Evolutionary conservation across 495 filamentous ascomycete genomes (phyloP), one percentile per base, ranked within the genome.

Genomic region (Penicillium samsonianum): DNA sequence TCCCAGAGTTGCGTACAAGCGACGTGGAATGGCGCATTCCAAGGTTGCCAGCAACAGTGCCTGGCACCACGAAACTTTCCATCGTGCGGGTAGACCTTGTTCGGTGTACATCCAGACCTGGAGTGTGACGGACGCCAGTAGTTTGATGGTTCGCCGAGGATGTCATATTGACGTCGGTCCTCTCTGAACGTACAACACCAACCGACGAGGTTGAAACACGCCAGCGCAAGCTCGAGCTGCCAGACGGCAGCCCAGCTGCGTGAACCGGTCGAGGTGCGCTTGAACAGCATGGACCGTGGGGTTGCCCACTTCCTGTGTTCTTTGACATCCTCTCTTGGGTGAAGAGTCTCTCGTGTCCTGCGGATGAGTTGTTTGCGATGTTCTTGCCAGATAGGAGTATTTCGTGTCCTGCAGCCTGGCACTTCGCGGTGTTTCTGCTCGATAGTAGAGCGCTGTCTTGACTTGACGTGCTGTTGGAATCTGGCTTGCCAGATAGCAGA

Each of bases 151-250:
- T 40, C 35, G 35, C 1, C 22, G 40, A 46, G 12, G 10, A 17
- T 19, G n/a, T 40, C 7, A 33, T 33, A 7, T 30, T 41, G 28
- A 19, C 22, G 41, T 19, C 19, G n/a, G 28, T 50, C 37, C 41
- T 40, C 33, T 37, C 23, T 2, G 50, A 41, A 14, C n/a, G 22
- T n/a, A 11, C 43, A 22, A 8, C 3, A 23, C 59, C 54, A 37
- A 40, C 20, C 37, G 17, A 30, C 14, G 16, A 22, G 12, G 40
- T 30, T 2, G 55, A 44, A 7, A 45, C 16, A n/a, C 59, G 47
- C 55, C 42, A 57, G 49, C 55, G 51, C 26, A 45, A 9, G 16
- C 33, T 46, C 22, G 62, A 30, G 8, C 54, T 43, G 41, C 33
- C 40, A 26, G 19, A 31, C 8, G 53, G 20, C 43, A 28, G 25